Conservation (phyloP, 73 alveolate genomes). For the Paramecium pentaurelia region DNA sequence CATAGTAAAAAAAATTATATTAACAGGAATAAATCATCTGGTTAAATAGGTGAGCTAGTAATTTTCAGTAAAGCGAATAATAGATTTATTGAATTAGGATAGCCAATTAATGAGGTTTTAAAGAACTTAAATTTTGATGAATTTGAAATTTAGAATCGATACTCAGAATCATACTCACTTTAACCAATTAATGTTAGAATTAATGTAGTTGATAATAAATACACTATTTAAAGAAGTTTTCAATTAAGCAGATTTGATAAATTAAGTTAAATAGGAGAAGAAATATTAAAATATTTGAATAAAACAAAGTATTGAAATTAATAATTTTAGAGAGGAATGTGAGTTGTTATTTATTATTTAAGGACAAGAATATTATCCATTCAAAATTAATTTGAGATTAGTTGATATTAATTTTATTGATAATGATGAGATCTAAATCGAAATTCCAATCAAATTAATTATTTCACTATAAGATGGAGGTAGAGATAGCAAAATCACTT, state of each 20-base stretch:
- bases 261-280: background rate
- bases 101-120: background rate
- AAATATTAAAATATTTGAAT: background rate
- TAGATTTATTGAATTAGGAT: background rate
- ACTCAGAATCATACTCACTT: background rate
- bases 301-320: background rate
- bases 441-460: background rate
- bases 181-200: background rate
- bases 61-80: background rate
- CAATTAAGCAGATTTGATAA: background rate
- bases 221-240: too few species aligned
- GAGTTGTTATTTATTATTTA: background rate
- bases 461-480: background rate
- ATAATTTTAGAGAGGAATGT: background rate
- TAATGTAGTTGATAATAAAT: too few species aligned
- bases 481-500: too few species aligned
- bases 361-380: background rate
- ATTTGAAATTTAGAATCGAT: background rate
- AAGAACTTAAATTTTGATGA: background rate
- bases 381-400: background rate
- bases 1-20: background rate
- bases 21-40: background rate
- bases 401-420: background rate
- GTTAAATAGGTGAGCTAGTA: background rate
- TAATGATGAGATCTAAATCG: background rate